A percentile compares a stretch with the other conserved stretches of the same genome.
These are phyloP conservation scores for Pisolithus albus DNA, from an alignment of 768 basidiomycete species.

Conservation along the genomic window DNA sequence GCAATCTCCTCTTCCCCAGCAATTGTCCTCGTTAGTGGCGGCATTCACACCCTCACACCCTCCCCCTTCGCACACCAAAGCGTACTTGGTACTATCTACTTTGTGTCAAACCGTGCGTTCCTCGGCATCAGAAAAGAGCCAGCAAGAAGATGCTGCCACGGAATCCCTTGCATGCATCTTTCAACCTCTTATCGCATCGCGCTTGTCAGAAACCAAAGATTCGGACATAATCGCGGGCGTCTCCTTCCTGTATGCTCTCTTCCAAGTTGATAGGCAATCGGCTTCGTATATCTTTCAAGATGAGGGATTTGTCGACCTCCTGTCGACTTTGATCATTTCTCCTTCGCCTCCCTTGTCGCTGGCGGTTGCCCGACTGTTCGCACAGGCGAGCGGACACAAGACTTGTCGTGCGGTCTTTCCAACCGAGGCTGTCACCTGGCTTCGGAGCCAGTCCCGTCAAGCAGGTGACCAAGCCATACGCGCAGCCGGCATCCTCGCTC, in stretches of 20 bases:
- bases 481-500: constrained; percentile 62
- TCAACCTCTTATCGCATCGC: constrained; percentile 39
- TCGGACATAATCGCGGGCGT: constrained; percentile 45
- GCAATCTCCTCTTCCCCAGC: constrained; percentile 42
- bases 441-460: constrained; percentile 51
- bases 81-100: constrained; percentile 61
- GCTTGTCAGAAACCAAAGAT: constrained; percentile 54
- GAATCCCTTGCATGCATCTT: constrained; percentile 46
- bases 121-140: constrained; percentile 28
- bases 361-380: constrained; percentile 65
- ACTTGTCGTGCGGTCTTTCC: constrained; percentile 57
- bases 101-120: constrained; percentile 56
- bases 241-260: constrained; percentile 69
- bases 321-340: constrained; percentile 61
- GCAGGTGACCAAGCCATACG: constrained; percentile 41
- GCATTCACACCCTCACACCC: constrained; percentile 47
- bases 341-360: constrained; percentile 43
- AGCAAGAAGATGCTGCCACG: constrained; percentile 36
- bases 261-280: constrained; percentile 71
- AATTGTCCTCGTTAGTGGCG: constrained; percentile 44
- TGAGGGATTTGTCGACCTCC: constrained; percentile 55
- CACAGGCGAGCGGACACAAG: constrained; percentile 73
- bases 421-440: constrained; percentile 55
- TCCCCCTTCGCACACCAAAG: constrained; percentile 50
- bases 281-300: constrained; percentile 59